phyloP scores from a whole-genome alignment of 2,329 filamentous ascomycete species.

The Ophiobolus disseminans region DNA sequence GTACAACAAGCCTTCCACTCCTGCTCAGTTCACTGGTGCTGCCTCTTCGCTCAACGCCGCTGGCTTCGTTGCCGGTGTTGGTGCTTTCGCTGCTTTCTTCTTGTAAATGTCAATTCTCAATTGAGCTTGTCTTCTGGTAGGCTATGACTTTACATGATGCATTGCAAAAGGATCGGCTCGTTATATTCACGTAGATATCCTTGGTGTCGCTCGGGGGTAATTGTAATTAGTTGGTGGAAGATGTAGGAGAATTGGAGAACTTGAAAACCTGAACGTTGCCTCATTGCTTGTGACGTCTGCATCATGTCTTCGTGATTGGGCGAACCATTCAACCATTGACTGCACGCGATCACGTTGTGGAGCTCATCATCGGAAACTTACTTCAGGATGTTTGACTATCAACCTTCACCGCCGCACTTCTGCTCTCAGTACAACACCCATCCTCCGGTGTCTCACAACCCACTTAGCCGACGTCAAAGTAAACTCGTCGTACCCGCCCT shows the following conservation, averaged over 20 bases:
- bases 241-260: conserved; percentile 28
- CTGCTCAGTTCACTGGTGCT: conserved; percentile 49
- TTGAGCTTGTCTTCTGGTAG: conserved; percentile 36
- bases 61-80: conserved; percentile 50
- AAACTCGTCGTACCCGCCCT: too few species aligned
- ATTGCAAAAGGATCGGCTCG: conserved; percentile 26
- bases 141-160: conserved; percentile 52
- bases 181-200: conserved; percentile 35
- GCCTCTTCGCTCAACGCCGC: conserved; percentile 45
- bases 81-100: conserved; percentile 53
- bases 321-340: too few species aligned
- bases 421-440: too few species aligned
- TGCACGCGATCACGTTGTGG: too few species aligned
- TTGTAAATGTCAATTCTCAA: conserved; percentile 50
- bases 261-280: conserved; percentile 20
- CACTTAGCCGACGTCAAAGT: too few species aligned
- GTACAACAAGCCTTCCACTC: conserved; percentile 40
- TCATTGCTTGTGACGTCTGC: conserved; percentile 12
- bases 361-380: too few species aligned
- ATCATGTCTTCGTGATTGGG: too few species aligned
- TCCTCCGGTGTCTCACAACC: too few species aligned
- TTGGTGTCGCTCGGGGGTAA: conserved; percentile 35
- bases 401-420: too few species aligned
- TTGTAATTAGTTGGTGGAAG: conserved; percentile 37
- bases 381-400: too few species aligned